Evolutionary conservation across 345 rosid genomes (phyloP).

Genomic region (Schrenkiella parvula): DNA sequence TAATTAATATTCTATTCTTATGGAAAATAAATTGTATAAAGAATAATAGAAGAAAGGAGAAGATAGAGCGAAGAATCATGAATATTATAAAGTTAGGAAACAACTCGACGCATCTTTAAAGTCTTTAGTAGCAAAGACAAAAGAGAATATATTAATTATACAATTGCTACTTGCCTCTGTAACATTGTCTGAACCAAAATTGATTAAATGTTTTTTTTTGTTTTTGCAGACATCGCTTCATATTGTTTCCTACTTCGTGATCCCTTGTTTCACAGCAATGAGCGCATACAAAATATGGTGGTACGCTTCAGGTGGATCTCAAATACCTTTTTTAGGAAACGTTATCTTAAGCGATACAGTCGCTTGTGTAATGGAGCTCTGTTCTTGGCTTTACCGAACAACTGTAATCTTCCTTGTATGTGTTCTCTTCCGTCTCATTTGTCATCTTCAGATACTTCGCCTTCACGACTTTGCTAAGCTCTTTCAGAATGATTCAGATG

Average conservation of each 20-base stretch:
- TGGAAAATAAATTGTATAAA: constrained; percentile 12
- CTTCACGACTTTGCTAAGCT: constrained; percentile 79
- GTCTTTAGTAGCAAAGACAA: background rate
- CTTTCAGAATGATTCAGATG: constrained; percentile 74
- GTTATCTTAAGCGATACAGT: constrained; percentile 65
- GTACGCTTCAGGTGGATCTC: constrained; percentile 96
- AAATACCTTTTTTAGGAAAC: constrained; percentile 80
- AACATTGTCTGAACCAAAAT: background rate
- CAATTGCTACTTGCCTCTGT: background rate
- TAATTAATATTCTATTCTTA: constrained; percentile 9
- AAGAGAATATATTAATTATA: background rate
- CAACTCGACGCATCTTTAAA: constrained; percentile 8
- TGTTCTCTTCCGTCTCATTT: constrained; percentile 78
- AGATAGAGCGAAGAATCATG: constrained; percentile 15
- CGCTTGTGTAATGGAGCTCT: constrained; percentile 82
- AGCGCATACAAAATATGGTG: constrained; percentile 95
- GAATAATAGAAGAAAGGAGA: constrained; percentile 12
- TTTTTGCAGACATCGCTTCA: constrained; percentile 68
- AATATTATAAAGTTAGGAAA: constrained; percentile 16
- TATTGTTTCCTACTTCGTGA: constrained; percentile 58
- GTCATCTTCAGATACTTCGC: constrained; percentile 87
- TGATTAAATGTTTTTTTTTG: background rate
- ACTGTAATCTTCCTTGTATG: constrained; percentile 82
- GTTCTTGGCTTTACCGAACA: constrained; percentile 93
- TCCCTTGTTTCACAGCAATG: constrained; percentile 71